These are phyloP conservation scores for Moesziomyces sp. DNA, from an alignment of 1,284 basidiomycete genomes.

Conservation along the genomic window DNA sequence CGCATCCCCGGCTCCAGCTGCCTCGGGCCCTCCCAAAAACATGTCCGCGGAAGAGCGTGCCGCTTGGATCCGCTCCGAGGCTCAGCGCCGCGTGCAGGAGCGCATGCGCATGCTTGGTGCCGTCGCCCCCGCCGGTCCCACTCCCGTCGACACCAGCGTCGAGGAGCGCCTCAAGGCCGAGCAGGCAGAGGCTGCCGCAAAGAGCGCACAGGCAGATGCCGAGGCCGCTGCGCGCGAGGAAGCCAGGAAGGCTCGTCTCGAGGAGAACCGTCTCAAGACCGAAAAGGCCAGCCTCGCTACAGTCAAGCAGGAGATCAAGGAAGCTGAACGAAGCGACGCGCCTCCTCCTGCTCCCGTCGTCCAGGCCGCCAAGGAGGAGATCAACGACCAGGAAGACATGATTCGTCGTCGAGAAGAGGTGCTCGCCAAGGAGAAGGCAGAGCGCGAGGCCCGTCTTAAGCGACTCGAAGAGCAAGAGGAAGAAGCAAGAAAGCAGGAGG, in stretches of 20 bases:
- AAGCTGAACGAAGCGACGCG: conserved; percentile 40
- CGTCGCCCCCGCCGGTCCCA: conserved; percentile 68
- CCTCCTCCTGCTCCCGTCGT: conserved; percentile 51
- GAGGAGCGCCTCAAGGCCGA: conserved; percentile 63
- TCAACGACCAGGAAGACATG: conserved; percentile 57
- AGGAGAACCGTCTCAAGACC: conserved; percentile 56
- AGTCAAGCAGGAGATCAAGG: conserved; percentile 56
- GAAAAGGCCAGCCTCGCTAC: conserved; percentile 50
- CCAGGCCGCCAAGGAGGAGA: conserved; percentile 59
- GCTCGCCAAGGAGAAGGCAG: conserved; percentile 60
- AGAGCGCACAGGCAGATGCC: conserved; percentile 62
- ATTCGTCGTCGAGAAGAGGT: conserved; percentile 60
- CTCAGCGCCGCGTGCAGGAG: conserved; percentile 83
- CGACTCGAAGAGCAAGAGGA: conserved; percentile 62
- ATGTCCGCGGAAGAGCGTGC: conserved; percentile 87
- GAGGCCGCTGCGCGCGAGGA: conserved; percentile 65
- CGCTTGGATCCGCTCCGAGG: conserved; percentile 83
- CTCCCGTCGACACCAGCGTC: conserved; percentile 56
- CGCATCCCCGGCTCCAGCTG: conserved; percentile 70
- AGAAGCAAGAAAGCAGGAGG: conserved; percentile 58
- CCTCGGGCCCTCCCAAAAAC: conserved; percentile 74
- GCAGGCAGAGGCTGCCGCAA: conserved; percentile 61
- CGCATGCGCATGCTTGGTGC: conserved; percentile 88
- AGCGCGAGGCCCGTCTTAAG: conserved; percentile 55
- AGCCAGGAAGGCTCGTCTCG: conserved; percentile 60